Base-by-base conservation (phyloP, 2,329 filamentous ascomycete genomes). In the Cladophialophora immunda region DNA sequence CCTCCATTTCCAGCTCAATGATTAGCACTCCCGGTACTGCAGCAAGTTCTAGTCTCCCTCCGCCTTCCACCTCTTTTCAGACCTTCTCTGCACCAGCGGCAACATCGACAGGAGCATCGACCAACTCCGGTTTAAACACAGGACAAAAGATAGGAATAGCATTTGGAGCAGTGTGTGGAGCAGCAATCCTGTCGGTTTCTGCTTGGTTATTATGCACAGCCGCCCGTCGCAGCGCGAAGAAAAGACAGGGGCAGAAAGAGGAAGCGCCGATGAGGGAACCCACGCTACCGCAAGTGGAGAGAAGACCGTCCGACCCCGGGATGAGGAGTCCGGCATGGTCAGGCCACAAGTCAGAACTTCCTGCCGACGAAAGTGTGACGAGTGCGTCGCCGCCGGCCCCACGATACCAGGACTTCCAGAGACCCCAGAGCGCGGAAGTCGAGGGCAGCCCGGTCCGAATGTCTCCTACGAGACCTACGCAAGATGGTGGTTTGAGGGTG, bases 301-400 rank as follows among this genome's bases (percentile, higher is more conserved):
- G 19, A n/a, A 41, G 45, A 41, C 45, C 62, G 25, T 50, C 34
- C 13, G 59, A 68, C 32, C 36, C 59, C 13, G 68, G 68, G 8
- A 56, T 70, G 59, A 53, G 65, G 55, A 71, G 68, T 38, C 65
- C 69, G 7, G 62, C 68, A 13, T 71, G 70, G 68, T 66, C 67
- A 17, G 67, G 68, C 50, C 67, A 71, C 62, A 72, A 70, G 53
- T 70, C 71, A 4, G 72, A 73, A 65, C 62, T 72, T 17, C 64
- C 70, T 5, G 69, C 68, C 13, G 63, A 69, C 38, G 69, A 67
- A 36, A 66, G 36, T 56, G 59, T 58, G 27, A 58, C 66, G 27
- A 50, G 25, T 25, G 30, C 54, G 9, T 67, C 64, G 19, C 64
- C 64, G 19, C 64, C 64, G 19, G 52, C 62, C 22, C 64, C 58